Evolutionary conservation across 495 filamentous ascomycete genomes (phyloP).

Genomic region (Penicillium bovifimosum): DNA sequence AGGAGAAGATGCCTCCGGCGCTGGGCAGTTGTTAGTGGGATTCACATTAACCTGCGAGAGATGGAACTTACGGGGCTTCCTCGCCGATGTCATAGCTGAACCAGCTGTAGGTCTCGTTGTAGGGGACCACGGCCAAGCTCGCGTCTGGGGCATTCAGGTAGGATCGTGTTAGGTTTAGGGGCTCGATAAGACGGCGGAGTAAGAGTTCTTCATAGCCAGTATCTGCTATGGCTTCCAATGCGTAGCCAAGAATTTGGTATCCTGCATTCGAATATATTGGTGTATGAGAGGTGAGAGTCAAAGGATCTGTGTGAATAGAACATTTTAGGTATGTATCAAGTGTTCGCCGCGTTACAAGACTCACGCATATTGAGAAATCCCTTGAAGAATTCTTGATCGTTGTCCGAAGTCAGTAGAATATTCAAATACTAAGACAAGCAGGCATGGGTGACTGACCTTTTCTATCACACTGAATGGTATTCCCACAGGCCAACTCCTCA

Average conservation of each 20-base stretch:
- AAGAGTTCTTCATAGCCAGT: constrained; percentile 9
- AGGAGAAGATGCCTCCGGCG: constrained; percentile 55
- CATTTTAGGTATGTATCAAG: not conserved
- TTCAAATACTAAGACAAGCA: not conserved
- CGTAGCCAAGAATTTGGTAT: constrained; percentile 52
- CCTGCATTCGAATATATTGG: constrained; percentile 57
- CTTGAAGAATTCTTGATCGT: constrained; percentile 44
- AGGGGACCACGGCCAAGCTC: constrained; percentile 32
- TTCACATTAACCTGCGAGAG: not conserved
- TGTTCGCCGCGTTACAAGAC: not conserved
- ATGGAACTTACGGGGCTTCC: constrained; percentile 37
- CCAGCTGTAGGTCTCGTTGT: constrained; percentile 18
- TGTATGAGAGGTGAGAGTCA: constrained; percentile 43
- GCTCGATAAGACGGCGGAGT: constrained; percentile 26
- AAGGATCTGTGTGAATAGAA: constrained; percentile 29
- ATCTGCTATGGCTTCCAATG: constrained; percentile 35
- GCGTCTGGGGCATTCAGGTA: constrained; percentile 29
- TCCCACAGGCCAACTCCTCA: constrained; percentile 21
- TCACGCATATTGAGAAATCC: constrained; percentile 31
- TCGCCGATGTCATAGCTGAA: constrained; percentile 42
- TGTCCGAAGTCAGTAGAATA: not conserved
- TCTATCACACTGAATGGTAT: constrained; percentile 17
- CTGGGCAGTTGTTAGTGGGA: constrained; percentile 20
- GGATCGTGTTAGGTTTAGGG: constrained; percentile 35
- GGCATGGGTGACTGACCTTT: constrained; percentile 4